A percentile compares a stretch with the other conserved stretches of the same genome.
Conservation (phyloP, 1,139 yeast species). For the Scheffersomyces parashehatae region DNA sequence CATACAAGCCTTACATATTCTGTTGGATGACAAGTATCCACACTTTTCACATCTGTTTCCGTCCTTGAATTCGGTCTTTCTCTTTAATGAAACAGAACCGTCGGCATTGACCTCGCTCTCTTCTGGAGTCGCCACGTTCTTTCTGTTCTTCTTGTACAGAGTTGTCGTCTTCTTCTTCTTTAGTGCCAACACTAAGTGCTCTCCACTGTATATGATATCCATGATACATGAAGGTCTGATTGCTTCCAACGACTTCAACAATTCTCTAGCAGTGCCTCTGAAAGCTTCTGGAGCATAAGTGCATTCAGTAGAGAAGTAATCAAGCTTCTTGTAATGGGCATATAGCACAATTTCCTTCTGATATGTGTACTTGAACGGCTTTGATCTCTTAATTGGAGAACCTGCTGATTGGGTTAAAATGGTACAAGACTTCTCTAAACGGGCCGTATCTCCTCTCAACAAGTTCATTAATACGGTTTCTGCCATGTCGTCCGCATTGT, state of each 20-base stretch:
- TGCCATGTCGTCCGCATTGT: slow-evolving; percentile 99
- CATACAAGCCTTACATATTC: slow-evolving; percentile 90
- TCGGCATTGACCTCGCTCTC: slow-evolving; percentile 59
- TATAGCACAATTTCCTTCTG: slow-evolving; percentile 97
- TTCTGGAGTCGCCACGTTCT: slow-evolving; percentile 11
- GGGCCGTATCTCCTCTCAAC: slow-evolving; percentile 91
- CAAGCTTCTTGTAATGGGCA: slow-evolving; percentile 94
- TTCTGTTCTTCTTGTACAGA: slow-evolving; percentile 30
- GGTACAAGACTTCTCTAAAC: slow-evolving; percentile 87
- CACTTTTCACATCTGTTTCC: slow-evolving; percentile 84
- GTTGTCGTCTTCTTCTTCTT: slow-evolving; percentile 41
- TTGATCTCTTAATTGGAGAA: slow-evolving; percentile 83
- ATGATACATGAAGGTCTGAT: slow-evolving; percentile 91
- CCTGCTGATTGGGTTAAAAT: slow-evolving; percentile 81
- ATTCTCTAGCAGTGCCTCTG: slow-evolving; percentile 93
- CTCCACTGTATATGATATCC: slow-evolving; percentile 94
- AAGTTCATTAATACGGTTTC: slow-evolving; percentile 96
- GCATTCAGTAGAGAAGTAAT: slow-evolving; percentile 96
- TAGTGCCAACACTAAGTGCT: slow-evolving; percentile 68
- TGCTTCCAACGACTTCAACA: slow-evolving; percentile 86
- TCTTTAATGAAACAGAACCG: slow-evolving; percentile 55
- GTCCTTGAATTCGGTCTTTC: slow-evolving; percentile 40
- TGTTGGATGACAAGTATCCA: slow-evolving; percentile 88
- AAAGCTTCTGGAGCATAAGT: slow-evolving; percentile 98
- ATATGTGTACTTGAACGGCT: slow-evolving; percentile 93